A percentile compares a stretch with the other conserved stretches of the same genome.
Evolutionary conservation across 176 grass and related monocot species (phyloP).

Genomic region (Cymbopogon citratus): DNA sequence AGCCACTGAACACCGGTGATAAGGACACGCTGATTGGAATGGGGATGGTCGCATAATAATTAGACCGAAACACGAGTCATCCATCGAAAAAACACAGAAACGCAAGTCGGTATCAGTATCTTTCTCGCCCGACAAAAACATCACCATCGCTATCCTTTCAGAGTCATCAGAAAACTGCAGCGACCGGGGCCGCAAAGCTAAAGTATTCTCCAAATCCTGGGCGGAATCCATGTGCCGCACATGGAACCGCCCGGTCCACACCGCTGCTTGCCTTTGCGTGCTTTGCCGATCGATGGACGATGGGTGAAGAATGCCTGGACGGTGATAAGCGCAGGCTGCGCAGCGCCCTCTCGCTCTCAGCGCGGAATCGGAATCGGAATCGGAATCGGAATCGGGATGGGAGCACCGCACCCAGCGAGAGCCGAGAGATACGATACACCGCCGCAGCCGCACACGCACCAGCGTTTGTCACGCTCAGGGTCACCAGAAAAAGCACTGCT

Average conservation of each 20-base stretch:
- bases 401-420: not conserved
- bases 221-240: slow-evolving; percentile 4
- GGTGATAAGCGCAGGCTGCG: slow-evolving; percentile 10
- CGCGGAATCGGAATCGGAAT: not conserved
- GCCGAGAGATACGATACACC: not conserved
- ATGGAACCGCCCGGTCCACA: too few relatives aligned
- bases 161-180: not conserved
- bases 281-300: not conserved
- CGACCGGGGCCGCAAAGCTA: not conserved
- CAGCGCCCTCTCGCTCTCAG: not conserved
- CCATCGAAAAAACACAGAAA: not conserved
- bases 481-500: too few relatives aligned
- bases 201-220: not conserved
- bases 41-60: not conserved
- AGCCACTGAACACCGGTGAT: not conserved
- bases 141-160: not conserved
- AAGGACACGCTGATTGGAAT: not conserved
- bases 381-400: not conserved
- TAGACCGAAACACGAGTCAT: not conserved
- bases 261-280: not conserved
- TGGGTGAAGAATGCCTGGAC: not conserved
- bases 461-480: not conserved
- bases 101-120: not conserved
- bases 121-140: not conserved
- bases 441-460: not conserved